Base-by-base conservation (phyloP, 2,329 filamentous ascomycete species). In the Phialophora expanda region DNA sequence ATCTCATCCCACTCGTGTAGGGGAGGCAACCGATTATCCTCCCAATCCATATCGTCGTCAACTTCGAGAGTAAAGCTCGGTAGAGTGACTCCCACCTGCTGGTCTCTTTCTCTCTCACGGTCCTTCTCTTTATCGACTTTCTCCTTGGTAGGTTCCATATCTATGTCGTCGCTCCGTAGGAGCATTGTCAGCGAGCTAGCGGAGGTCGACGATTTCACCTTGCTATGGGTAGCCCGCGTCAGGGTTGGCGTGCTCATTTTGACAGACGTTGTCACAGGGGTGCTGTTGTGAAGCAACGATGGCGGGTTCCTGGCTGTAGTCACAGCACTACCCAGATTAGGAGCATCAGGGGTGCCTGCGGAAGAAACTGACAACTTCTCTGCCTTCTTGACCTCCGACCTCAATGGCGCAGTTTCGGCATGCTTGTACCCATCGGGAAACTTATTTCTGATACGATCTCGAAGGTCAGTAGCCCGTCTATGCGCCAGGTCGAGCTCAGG, bases 361-460 rank as follows among this genome's bases (percentile, higher is more conserved):
- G 51, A 32, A n/a, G 53, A 55, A 30, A 55, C 53, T 17, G 60
- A 62, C 8, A 56, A 30, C 59, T 68, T 71, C 32, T 70, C 71
- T 14, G 64, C 57, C 55, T 65, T 70, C 56, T 66, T 70, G n/a
- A 70, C 57, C 51, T 71, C 71, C 2, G 64, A 65, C 28, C 66
- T 70, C 26, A 70, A 58, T 24, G 72, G 72, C 24, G 68, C 68
- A 56, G 78, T 77, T 5, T 82, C 82, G n/a, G 79, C 78, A 60
- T 79, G 76, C 12, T 79, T 80, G 72, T 87, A 89, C 20, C 82
- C 78, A 32, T 86, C 80, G 0, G 86, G 85, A 69, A 84, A 89
- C 34, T 82, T 81, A 7, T 85, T 87, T 17, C 87, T 80, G 69
- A 89, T 87, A 3, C 86, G 83, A 73, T 89, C 87, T 34, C 87